Evolutionary conservation across 1,284 basidiomycete species (phyloP), one percentile per base, ranked within the genome.

Genomic region (Cutaneotrichosporon curvatum): DNA sequence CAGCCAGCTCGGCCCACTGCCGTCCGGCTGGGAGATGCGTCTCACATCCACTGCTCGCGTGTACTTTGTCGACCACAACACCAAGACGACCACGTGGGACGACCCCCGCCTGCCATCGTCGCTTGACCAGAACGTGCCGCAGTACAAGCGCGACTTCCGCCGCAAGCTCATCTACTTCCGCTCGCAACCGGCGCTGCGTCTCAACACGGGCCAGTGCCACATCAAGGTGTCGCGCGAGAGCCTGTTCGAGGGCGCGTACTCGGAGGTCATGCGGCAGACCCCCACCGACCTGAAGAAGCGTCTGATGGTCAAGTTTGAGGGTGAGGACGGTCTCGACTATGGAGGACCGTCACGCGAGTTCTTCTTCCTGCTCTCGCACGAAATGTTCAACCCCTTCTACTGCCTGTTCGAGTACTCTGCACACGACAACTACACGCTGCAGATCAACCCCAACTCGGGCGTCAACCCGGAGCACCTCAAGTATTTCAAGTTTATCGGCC

Each of bases 401-500:
- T 95, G 95, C 59, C 77, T 99, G 37, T 99, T 99, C 74, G 92
- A 98, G 75, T 98, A 98, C 73, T 97, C 94, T 1, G 87, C 95
- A 12, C 91, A 96, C 72, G 95, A 97, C 79, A 97, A 97, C 75
- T 97, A 97, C 74, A 99, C 95, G 4, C 81, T 97, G 11, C 92
- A 96, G 74, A 94, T 96, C 74, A 96, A 96, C 73, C 91, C 91
- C 42, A 91, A 92, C 59, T 95, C 90, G 14, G 89, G 87, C 48
- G 89, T 98, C 67, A 98, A 98, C 71, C 95, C 94, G 0, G 95
- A 99, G 70, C 95, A 99, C 73, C 74, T 99, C 60, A 96, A 91
- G 75, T 99, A 98, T 76, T 98, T 98, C 83, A 96, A 95, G 76
- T 98, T 98, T 71, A 96, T 97, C 56, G 94, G 95, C 16, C 82